Base-by-base conservation (phyloP, 1,139 yeast species). In the Cylindricascospora bacillispora region DNA sequence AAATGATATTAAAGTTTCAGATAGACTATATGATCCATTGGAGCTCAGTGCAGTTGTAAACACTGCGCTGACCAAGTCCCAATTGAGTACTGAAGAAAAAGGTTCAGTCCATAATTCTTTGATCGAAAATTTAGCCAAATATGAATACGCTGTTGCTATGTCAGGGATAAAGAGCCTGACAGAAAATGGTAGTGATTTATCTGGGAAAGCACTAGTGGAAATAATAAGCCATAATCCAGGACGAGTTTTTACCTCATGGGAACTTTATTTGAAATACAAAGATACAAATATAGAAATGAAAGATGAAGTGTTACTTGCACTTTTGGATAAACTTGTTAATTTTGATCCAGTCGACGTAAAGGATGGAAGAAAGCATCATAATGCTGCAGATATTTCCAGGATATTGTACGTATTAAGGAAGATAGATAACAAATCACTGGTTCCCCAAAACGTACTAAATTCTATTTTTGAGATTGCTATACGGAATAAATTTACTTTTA, bases 201-300 rank as follows among this genome's bases (percentile, higher is more conserved):
- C 43, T 10, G 20, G 29, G 15, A 30, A 36, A 4, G 38, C 53
- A 6, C 24, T 49, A 5, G 28, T 37, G 3, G 43, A 45, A 27
- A 34, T 52, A 15, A 33, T 52, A 4, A 35, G 36, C 19, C 28
- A 43, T 22, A 52, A 52, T 30, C 56, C 57, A 14, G 54, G 55
- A 2, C 44, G 57, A 30, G 50, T 44, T 13, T 32, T 31, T 21
- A 46, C 43, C 26, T 47, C 52, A 3, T 52, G 51, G 55, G 53
- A 44, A 29, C 25, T 43, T 11, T 45, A 44, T 18, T 24, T 37
- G 11, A 38, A 38, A 11, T 33, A 35, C 17, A 29, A 29, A 3
- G 27, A 27, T 6, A n/a, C 27, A 6, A 15, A 34, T 7, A 27
- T 37, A 11, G 22, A 24, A 3, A 15, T 36, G 6, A 36, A 42